Conservation (phyloP, 2,329 filamentous ascomycete genomes). For the Fusarium mangiferae region DNA sequence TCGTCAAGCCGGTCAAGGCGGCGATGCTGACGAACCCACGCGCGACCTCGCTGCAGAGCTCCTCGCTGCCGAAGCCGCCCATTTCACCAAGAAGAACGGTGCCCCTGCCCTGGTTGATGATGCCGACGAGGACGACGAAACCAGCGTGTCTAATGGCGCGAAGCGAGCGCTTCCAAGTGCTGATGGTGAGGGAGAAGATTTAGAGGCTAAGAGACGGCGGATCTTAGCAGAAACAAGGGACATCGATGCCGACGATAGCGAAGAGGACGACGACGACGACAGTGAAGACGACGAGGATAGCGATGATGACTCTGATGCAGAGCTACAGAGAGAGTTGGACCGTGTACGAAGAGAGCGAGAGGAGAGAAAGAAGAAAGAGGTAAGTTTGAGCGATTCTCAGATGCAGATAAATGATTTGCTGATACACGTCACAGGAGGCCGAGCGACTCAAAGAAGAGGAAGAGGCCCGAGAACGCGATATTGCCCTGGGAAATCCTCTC, state of each 20-base stretch:
- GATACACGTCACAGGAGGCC: conserved; percentile 67
- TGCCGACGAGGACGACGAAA: conserved; percentile 60
- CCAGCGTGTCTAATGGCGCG: conserved; percentile 51
- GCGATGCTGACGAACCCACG: conserved; percentile 70
- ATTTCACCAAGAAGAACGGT: conserved; percentile 84
- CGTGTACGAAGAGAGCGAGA: conserved; percentile 86
- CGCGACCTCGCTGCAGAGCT: conserved; percentile 92
- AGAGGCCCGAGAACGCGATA: conserved; percentile 85
- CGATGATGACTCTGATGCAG: conserved; percentile 72
- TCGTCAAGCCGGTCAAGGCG: conserved; percentile 87
- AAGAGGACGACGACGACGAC: conserved; percentile 69
- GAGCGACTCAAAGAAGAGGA: conserved; percentile 84
- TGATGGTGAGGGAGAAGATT: conserved; percentile 63
- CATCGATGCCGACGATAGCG: conserved; percentile 78
- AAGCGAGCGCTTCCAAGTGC: conserved; percentile 66
- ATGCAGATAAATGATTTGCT: background rate
- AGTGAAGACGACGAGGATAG: conserved; percentile 57
- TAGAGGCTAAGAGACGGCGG: conserved; percentile 83
- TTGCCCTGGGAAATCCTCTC: conserved; percentile 91
- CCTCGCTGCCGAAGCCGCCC: conserved; percentile 84
- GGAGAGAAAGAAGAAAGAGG: conserved; percentile 54
- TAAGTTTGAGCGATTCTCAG: conserved; percentile 20
- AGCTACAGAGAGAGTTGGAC: conserved; percentile 90
- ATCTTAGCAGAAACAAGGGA: conserved; percentile 90
- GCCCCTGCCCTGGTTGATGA: conserved; percentile 58